Evolutionary conservation across 352 stramenopile genomes (phyloP), one percentile per base, ranked within the genome.

Genomic region (Heterotrichella gracilis): DNA sequence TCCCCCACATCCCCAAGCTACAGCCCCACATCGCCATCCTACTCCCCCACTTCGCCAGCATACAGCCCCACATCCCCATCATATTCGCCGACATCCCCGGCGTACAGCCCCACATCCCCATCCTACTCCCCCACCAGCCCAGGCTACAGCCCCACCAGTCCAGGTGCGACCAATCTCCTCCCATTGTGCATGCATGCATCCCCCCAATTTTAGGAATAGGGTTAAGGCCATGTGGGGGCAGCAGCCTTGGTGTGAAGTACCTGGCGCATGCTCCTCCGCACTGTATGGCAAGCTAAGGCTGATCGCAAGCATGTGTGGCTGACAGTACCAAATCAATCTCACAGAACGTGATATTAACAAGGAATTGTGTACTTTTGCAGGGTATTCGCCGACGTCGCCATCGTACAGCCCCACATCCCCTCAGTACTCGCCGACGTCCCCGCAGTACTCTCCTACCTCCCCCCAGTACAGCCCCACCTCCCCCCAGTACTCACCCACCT

Each of bases 231-330:
- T 53, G 32, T 13, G 32, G 1, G 78, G 76, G 0, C 82, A 83
- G 70, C 78, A 70, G 0, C 81, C 82, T 0, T 85, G 79, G 2
- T 73, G 53, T 0, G 72, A 72, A 4, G 75, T 71, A 2, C 76
- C 76, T 25, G 70, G 32, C 73, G 79, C 68, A 0, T 82, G 84
- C 24, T 90, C 82, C 3, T 84, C 76, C 22, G 83, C 85, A n/a
- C 84, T 83, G 0, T 94, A 94, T 72, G 80, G 68, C 82, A 2
- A 84, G 75, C 22, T 84, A 85, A 17, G 84, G 82, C 0, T 86
- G 86, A 67, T 78, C 42, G 22, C 81, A 64, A 73, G 80, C 53
- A 17, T 83, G 76, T 0, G 81, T 81, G 3, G 80, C 79, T 2
- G 86, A 87, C 75, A 78, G 70, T 0, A 81, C 82, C 22, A 85